phyloP scores from a whole-genome alignment of 2,329 filamentous ascomycete genomes.

The Chaetomiaceae sp. region DNA sequence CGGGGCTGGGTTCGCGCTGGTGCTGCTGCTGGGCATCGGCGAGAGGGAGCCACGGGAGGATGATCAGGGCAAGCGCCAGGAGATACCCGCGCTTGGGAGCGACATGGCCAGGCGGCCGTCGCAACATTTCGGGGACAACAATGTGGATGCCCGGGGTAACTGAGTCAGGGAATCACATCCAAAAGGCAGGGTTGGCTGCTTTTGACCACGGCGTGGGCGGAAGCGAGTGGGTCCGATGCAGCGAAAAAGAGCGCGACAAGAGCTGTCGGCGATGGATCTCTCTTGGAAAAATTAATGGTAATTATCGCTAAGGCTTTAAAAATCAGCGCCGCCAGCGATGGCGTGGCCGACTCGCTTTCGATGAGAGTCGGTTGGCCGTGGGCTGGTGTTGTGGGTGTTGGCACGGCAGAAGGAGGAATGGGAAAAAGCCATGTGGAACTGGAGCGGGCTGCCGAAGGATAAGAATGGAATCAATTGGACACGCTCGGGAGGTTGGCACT shows the following conservation, averaged over 20 bases:
- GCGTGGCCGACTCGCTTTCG: too few relatives aligned
- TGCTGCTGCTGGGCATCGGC: slow-evolving; percentile 64
- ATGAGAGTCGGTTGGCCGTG: too few relatives aligned
- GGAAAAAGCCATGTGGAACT: slow-evolving; percentile 19
- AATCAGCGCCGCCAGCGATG: neutral
- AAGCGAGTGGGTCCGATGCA: neutral
- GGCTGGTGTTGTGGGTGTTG: too few relatives aligned
- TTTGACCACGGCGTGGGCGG: neutral
- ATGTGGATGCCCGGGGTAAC: slow-evolving; percentile 23
- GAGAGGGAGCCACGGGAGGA: slow-evolving; percentile 52
- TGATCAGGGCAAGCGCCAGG: slow-evolving; percentile 54
- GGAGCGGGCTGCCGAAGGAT: slow-evolving; percentile 14
- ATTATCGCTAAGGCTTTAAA: neutral
- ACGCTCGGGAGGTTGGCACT: slow-evolving; percentile 14
- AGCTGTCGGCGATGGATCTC: neutral
- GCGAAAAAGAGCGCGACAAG: neutral
- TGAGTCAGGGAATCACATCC: slow-evolving; percentile 23
- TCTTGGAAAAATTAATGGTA: neutral
- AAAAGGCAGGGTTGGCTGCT: slow-evolving; percentile 15
- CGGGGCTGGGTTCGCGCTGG: slow-evolving; percentile 26
- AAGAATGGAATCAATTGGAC: slow-evolving; percentile 27
- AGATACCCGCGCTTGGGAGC: slow-evolving; percentile 44
- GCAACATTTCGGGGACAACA: slow-evolving; percentile 50
- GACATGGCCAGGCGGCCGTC: slow-evolving; percentile 58
- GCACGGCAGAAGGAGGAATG: slow-evolving; percentile 5